Evolutionary conservation across 768 basidiomycete species (phyloP).

Genomic region (Leucosporidium scottii): DNA sequence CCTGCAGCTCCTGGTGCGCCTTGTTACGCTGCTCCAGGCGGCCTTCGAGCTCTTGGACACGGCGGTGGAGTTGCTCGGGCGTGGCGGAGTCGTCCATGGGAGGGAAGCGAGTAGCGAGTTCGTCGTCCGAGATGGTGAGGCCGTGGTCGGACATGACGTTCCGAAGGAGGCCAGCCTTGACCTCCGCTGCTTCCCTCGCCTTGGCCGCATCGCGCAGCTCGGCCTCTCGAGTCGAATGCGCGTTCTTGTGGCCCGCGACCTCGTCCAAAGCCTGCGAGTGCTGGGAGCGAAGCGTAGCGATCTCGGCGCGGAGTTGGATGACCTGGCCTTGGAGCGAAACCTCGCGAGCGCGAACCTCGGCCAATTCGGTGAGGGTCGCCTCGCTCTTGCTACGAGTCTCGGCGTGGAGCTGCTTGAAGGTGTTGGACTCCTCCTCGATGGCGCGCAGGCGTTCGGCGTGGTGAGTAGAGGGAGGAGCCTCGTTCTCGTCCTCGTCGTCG

Average conservation of each 20-base stretch:
- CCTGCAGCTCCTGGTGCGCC: slow-evolving; percentile 81
- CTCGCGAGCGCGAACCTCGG: slow-evolving; percentile 22
- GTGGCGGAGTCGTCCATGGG: slow-evolving; percentile 41
- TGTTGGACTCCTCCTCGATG: slow-evolving; percentile 24
- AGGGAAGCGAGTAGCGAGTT: slow-evolving; percentile 42
- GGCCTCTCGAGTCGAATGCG: slow-evolving; percentile 59
- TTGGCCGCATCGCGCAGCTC: slow-evolving; percentile 59
- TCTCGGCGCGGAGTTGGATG: slow-evolving; percentile 68
- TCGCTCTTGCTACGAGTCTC: slow-evolving; percentile 14
- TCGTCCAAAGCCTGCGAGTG: slow-evolving; percentile 63
- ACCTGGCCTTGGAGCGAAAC: slow-evolving; percentile 60
- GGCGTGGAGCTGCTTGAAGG: slow-evolving; percentile 24
- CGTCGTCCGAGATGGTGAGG: slow-evolving; percentile 67
- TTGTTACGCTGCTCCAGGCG: slow-evolving; percentile 77
- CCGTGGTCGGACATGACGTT: slow-evolving; percentile 85
- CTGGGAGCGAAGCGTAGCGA: slow-evolving; percentile 71
- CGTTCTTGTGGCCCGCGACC: slow-evolving; percentile 61
- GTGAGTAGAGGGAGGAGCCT: neutral
- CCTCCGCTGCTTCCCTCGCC: slow-evolving; percentile 59
- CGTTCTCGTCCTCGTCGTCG: neutral
- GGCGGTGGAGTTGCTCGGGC: slow-evolving; percentile 36
- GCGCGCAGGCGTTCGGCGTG: slow-evolving; percentile 18
- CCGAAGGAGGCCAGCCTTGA: slow-evolving; percentile 71
- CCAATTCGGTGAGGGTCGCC: slow-evolving; percentile 21
- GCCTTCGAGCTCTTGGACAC: slow-evolving; percentile 68